A percentile compares a stretch with the other conserved stretches of the same genome.
phyloP scores from a whole-genome alignment of 345 rosid species.

The Mercurialis annua region DNA sequence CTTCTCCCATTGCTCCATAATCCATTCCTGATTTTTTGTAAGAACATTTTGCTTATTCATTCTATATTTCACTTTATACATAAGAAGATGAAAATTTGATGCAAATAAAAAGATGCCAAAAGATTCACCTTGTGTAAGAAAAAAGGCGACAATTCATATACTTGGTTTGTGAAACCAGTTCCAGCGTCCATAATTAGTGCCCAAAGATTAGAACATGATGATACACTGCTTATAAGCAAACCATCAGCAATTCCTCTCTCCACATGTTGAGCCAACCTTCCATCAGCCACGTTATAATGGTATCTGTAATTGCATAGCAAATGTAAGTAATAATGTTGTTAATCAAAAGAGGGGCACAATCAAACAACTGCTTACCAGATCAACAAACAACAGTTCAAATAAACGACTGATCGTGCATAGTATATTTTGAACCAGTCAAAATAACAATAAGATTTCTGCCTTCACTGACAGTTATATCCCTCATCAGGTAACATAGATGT shows the following conservation, averaged over 20 bases:
- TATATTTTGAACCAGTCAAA: background rate
- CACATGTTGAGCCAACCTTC: conserved; percentile 34
- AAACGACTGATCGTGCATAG: background rate
- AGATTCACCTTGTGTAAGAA: conserved; percentile 33
- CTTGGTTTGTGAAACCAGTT: conserved; percentile 31
- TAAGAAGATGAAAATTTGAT: background rate
- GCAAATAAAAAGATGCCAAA: background rate
- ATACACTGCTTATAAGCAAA: conserved; percentile 31
- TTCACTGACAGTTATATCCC: background rate
- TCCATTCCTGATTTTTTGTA: conserved; percentile 30
- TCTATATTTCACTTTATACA: background rate
- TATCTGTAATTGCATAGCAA: conserved; percentile 19
- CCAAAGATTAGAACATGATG: conserved; percentile 37
- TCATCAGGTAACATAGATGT: too few relatives aligned
- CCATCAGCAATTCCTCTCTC: conserved; percentile 35
- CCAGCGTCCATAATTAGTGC: conserved; percentile 38
- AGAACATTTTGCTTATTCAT: background rate
- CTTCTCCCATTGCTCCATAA: conserved; percentile 40
- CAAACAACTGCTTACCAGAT: background rate
- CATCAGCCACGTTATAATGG: conserved; percentile 37
- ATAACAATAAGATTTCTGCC: background rate
- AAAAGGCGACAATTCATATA: conserved; percentile 27
- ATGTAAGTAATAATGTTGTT: too few relatives aligned
- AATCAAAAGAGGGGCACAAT: too few relatives aligned
- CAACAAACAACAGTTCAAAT: background rate